Percentiles rank a stretch among this genome's conserved stretches.
Conservation (phyloP, 192 early-diverging fungal genomes). For the Umbelopsis isabellina region DNA sequence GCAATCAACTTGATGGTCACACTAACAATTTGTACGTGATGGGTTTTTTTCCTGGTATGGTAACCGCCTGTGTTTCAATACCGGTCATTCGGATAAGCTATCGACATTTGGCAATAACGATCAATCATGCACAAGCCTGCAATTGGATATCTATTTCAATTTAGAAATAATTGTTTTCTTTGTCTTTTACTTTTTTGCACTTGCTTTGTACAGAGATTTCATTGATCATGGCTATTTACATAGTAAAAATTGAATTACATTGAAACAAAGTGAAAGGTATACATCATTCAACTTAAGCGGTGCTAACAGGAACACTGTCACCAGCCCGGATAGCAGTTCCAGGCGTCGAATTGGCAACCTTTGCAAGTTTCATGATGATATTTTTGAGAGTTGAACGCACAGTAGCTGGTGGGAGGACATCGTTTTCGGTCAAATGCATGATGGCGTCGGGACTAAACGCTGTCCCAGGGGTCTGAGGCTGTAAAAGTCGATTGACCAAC, state of each 20-base stretch:
- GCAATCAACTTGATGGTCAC: neutral
- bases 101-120: too few relatives aligned
- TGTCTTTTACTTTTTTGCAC: neutral
- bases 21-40: neutral
- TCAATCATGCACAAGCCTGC: neutral
- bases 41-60: neutral
- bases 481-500: constrained; percentile 17
- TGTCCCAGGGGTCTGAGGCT: neutral
- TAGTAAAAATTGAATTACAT: neutral
- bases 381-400: neutral
- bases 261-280: too few relatives aligned
- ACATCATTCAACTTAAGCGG: neutral
- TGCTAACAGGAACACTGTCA: constrained; percentile 4
- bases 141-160: too few relatives aligned
- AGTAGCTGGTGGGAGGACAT: neutral
- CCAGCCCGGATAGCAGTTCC: constrained; percentile 1
- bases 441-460: constrained; percentile 7
- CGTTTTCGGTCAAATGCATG: neutral
- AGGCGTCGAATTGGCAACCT: neutral
- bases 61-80: neutral
- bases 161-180: neutral
- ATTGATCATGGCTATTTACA: too few relatives aligned
- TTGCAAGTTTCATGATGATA: neutral
- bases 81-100: too few relatives aligned
- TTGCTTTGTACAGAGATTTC: too few relatives aligned